Evolutionary conservation across 257 asterid genomes (phyloP), one percentile per base, ranked within the genome.

Genomic region (Penstemon newberryi): DNA sequence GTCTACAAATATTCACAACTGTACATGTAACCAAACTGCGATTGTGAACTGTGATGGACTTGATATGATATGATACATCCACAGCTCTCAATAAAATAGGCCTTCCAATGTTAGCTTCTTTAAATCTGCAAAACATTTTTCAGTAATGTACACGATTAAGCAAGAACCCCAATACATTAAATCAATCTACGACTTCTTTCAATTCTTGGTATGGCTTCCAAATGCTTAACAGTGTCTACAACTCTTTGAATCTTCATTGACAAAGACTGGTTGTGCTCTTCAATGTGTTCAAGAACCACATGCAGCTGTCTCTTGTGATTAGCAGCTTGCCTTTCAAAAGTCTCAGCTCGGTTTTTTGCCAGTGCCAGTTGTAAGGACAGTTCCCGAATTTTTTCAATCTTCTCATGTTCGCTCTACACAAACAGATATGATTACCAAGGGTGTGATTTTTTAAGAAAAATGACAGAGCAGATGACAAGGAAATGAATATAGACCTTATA

Each of bases 331-430:
- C 68, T 85, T 76, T 80, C 90, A 47, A 73, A 85, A 6, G 78
- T 84, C 46, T 95, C 96, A 8, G 97, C 88, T 69, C 93, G 80
- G 64, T 81, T 90, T 79, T 86, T 92, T 51, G 91, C 93, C 10
- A 83, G 76, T 25, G 93, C 96, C 60, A 92, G 85, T 69, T 86
- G 98, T 47, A 86, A 79, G 3, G 96, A 86, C 38, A 92, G 95
- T 68, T 90, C 98, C 73, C 98, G 80, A 38, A 92, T 88, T 78
- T 85, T 92, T 39, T 90, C 97, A n/a, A 92, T 88, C 77, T 85
- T 92, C 39, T 90, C 97, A n/a, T 80, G 87, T 67, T 92, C 98
- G 54, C 79, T 88, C 98, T 92, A 81, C 82, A 80, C 56, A 83
- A 49, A 63, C 46, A 57, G 65, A 45, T 18, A 11, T 45, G 11